A percentile compares a stretch with the other conserved stretches of the same genome.
Conservation (phyloP, 306 rosid species). For the Coriaria nepalensis region DNA sequence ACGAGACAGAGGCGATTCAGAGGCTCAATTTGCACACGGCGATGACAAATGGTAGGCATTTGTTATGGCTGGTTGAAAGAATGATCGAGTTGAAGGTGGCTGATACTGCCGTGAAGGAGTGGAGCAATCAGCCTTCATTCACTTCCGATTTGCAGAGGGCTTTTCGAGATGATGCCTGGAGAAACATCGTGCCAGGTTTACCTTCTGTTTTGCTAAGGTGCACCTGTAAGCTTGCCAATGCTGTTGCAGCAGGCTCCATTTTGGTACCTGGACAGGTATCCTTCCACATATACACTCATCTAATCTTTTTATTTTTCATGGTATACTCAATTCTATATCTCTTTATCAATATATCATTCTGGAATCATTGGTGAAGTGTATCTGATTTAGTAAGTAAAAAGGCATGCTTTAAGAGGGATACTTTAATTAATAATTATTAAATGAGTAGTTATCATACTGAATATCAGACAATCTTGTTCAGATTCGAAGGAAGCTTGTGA, state of each 20-base stretch:
- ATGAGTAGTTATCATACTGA: no score
- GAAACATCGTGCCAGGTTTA: conserved; percentile 79
- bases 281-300: background rate
- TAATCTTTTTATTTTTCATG: background rate
- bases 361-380: no score
- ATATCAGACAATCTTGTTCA: conserved; percentile 12
- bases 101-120: conserved; percentile 51
- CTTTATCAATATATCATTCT: background rate
- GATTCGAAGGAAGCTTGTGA: conserved; percentile 84
- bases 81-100: conserved; percentile 93
- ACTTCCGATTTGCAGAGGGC: conserved; percentile 74
- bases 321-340: background rate
- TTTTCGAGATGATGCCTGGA: conserved; percentile 70
- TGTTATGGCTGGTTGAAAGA: conserved; percentile 79
- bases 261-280: conserved; percentile 65
- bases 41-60: conserved; percentile 52
- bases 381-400: no score
- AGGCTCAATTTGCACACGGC: conserved; percentile 81
- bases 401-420: no score
- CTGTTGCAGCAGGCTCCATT: conserved; percentile 60
- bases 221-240: conserved; percentile 62
- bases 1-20: conserved; percentile 87
- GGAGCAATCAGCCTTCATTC: conserved; percentile 71
- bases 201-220: conserved; percentile 74
- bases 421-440: no score